Percentiles rank a stretch among this genome's conserved stretches.
phyloP scores from a whole-genome alignment of 345 rosid genomes.

The Hypericum androsaemum region DNA sequence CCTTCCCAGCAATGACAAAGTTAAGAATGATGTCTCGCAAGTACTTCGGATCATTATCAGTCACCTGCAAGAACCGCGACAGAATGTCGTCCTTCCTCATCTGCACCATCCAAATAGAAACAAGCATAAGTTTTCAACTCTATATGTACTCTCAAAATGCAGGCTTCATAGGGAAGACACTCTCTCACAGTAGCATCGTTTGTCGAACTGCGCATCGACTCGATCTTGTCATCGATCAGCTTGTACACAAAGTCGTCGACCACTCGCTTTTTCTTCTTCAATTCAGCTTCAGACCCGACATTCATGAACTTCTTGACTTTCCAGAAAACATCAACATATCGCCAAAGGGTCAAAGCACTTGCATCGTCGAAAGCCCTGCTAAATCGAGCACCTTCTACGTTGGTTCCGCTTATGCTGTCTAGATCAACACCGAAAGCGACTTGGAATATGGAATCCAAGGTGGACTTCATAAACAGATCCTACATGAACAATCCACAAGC shows the following conservation, averaged over 20 bases:
- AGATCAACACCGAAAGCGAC: conserved; percentile 21
- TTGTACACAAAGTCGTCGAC: conserved; percentile 17
- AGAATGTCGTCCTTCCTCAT: conserved; percentile 19
- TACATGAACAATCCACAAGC: background rate
- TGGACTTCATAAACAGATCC: conserved; percentile 20
- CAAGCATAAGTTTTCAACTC: too few relatives aligned
- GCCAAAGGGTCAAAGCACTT: background rate
- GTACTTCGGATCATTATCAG: conserved; percentile 16
- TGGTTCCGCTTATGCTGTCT: conserved; percentile 11
- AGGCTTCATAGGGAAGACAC: too few relatives aligned
- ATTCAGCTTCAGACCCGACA: conserved; percentile 18
- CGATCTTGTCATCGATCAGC: conserved; percentile 12
- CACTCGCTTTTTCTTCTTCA: conserved; percentile 9
- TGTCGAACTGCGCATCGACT: background rate
- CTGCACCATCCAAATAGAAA: too few relatives aligned
- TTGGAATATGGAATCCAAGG: conserved; percentile 18
- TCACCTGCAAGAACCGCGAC: conserved; percentile 18
- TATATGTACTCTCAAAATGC: too few relatives aligned
- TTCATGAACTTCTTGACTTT: conserved; percentile 18
- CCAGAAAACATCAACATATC: conserved; percentile 14
- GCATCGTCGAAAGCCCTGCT: conserved; percentile 14
- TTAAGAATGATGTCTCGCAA: conserved; percentile 22
- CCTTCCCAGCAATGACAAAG: conserved; percentile 23
- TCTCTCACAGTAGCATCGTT: too few relatives aligned
- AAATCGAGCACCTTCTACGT: conserved; percentile 10